Evolutionary conservation across 108 stramenopile genomes (phyloP).

Genomic region (Pseudonitzschia pungens): DNA sequence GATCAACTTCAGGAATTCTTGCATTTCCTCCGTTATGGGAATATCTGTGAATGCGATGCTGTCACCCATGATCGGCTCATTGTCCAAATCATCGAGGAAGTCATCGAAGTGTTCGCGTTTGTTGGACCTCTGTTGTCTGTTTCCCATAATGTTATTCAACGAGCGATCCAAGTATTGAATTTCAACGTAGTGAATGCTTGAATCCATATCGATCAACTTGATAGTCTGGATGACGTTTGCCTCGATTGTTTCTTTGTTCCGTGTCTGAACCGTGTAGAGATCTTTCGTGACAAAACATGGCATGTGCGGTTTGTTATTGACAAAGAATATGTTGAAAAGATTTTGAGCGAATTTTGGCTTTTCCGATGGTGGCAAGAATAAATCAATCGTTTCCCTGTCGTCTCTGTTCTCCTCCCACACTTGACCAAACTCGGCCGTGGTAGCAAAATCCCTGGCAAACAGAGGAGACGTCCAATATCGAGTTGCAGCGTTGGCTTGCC

Average conservation of each 20-base stretch:
- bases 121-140: background rate
- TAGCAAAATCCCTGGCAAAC: constrained; percentile 6
- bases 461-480: constrained; percentile 17
- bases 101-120: background rate
- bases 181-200: background rate
- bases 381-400: constrained; percentile 1
- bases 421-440: background rate
- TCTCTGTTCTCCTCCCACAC: constrained; percentile 11
- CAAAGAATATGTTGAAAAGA: constrained; percentile 8
- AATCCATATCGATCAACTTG: constrained; percentile 15
- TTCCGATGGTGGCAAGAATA: constrained; percentile 6
- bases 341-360: constrained; percentile 1
- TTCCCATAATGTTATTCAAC: background rate
- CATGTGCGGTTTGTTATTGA: constrained; percentile 16
- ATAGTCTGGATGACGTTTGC: background rate
- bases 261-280: background rate
- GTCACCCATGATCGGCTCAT: constrained; percentile 7
- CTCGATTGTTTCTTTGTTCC: background rate
- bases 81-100: too few relatives aligned
- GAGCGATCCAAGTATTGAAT: background rate
- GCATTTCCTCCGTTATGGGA: constrained; percentile 9
- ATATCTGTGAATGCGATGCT: constrained; percentile 15
- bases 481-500: background rate
- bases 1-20: constrained; percentile 7
- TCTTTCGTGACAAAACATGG: background rate